Evolutionary conservation across 192 early-diverging fungal genomes (phyloP).

Genomic region (Glomus cerebriforme): DNA sequence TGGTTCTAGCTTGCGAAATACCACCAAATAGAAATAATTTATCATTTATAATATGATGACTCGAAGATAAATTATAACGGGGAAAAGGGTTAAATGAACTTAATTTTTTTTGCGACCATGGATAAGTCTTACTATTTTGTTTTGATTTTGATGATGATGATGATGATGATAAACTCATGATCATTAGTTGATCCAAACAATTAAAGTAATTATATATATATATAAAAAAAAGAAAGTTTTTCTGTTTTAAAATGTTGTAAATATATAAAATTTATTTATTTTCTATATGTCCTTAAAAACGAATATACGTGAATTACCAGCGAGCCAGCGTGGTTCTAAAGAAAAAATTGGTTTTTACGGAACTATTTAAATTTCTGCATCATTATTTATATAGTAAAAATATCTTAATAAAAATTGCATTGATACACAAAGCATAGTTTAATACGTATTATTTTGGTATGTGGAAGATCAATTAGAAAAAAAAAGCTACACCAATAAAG

Average conservation of each 20-base stretch:
- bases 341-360: too few species aligned
- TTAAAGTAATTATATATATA: too few species aligned
- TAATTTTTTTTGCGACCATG: conserved; percentile 30
- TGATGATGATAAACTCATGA: neutral
- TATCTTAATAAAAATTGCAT: too few species aligned
- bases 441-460: too few species aligned
- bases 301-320: neutral
- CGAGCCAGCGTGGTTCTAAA: neutral
- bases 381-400: too few species aligned
- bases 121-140: neutral
- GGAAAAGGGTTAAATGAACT: conserved; percentile 41
- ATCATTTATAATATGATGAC: conserved; percentile 35
- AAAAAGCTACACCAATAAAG: too few species aligned
- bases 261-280: too few species aligned
- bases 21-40: conserved; percentile 48
- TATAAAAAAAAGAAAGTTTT: too few species aligned
- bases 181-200: neutral
- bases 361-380: too few species aligned
- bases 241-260: too few species aligned
- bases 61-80: conserved; percentile 39
- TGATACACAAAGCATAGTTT: too few species aligned
- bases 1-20: conserved; percentile 37
- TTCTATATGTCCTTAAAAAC: neutral
- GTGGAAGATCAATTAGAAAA: too few species aligned
- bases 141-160: neutral